A percentile compares a stretch with the other conserved stretches of the same genome.
phyloP scores from a whole-genome alignment of 805 yeast genomes.

The Millerozyma miso region DNA sequence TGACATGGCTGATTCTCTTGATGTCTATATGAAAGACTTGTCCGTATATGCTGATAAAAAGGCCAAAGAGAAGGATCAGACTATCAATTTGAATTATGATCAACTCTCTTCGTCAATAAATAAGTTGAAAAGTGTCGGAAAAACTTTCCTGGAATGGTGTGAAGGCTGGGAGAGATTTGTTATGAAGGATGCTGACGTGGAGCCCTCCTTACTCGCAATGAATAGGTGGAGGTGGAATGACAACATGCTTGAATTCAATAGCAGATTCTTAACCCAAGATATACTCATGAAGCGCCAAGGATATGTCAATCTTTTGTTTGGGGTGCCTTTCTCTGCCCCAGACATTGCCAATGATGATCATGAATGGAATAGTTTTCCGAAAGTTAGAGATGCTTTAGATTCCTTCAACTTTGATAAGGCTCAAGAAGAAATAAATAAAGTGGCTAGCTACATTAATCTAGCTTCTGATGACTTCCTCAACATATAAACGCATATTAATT shows the following conservation, averaged over 20 bases:
- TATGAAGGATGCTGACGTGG: slow-evolving; percentile 45
- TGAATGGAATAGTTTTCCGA: slow-evolving; percentile 70
- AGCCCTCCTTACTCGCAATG: slow-evolving; percentile 68
- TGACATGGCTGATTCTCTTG: slow-evolving; percentile 42
- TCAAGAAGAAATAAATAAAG: slow-evolving; percentile 45
- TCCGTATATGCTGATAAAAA: slow-evolving; percentile 29
- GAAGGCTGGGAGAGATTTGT: slow-evolving; percentile 57
- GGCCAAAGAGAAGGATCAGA: slow-evolving; percentile 10
- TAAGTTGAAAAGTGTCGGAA: slow-evolving; percentile 32
- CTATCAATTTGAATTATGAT: slow-evolving; percentile 13
- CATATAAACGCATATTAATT: background rate
- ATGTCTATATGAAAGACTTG: slow-evolving; percentile 44
- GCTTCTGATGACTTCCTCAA: slow-evolving; percentile 13
- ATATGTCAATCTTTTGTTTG: slow-evolving; percentile 63
- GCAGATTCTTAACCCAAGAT: slow-evolving; percentile 42
- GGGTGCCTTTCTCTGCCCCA: slow-evolving; percentile 62
- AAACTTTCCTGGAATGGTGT: slow-evolving; percentile 48
- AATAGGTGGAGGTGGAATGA: slow-evolving; percentile 80
- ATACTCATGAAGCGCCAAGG: slow-evolving; percentile 55
- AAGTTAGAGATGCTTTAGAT: slow-evolving; percentile 63
- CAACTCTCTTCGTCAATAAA: slow-evolving; percentile 15
- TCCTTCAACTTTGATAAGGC: slow-evolving; percentile 48
- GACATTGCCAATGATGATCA: slow-evolving; percentile 27
- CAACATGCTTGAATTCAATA: slow-evolving; percentile 54
- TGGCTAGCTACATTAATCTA: slow-evolving; percentile 26